Base-by-base conservation (phyloP, 768 basidiomycete species). In the Termitomyces sp. region DNA sequence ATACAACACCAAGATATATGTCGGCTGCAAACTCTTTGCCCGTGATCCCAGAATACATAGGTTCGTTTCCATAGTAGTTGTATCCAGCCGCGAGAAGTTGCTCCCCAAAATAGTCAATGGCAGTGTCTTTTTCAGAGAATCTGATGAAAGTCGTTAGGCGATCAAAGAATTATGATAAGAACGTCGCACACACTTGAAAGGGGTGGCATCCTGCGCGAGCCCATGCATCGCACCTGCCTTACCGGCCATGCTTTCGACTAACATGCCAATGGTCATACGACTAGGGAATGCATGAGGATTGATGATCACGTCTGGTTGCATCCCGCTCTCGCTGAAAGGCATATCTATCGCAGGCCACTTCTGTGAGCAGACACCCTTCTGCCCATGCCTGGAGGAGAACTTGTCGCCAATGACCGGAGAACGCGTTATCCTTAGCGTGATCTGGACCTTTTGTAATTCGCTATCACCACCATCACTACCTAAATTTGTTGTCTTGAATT, bases 191-290 rank as follows among this genome's bases (percentile, higher is more conserved):
- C 67, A 96, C 93, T 90, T 90, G 83, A 98, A 99, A 18, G 97
- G 97, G 20, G 97, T 98, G 14, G 93, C 97, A 74, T 99, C 97
- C 70, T 99, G 97, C 14, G 97, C 94, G 24, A 99, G 79, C 43
- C 97, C 97, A 64, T 98, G 97, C 91, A 98, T 92, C 8, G 96
- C 90, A 57, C 97, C 97, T 2, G 97, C 90, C 72, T 99, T 99
- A n/a, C 97, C 97, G 0, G 97, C 97, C 86, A 98, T 87, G 73
- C 93, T 96, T 79, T 99, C 97, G 57, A 99, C 94, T 69, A 99
- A 87, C 97, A 99, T 99, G 58, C 97, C 97, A 65, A 99, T 99
- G 1, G 97, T 99, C 97, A 99, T 99, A 64, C 97, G 92, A 79
- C 88, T 91, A 2, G 97, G 97, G 79, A 99, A 99, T 16, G 97